A percentile compares a stretch with the other conserved stretches of the same genome.
Conservation (phyloP, 768 basidiomycete species). For the Pisolithus albus region DNA sequence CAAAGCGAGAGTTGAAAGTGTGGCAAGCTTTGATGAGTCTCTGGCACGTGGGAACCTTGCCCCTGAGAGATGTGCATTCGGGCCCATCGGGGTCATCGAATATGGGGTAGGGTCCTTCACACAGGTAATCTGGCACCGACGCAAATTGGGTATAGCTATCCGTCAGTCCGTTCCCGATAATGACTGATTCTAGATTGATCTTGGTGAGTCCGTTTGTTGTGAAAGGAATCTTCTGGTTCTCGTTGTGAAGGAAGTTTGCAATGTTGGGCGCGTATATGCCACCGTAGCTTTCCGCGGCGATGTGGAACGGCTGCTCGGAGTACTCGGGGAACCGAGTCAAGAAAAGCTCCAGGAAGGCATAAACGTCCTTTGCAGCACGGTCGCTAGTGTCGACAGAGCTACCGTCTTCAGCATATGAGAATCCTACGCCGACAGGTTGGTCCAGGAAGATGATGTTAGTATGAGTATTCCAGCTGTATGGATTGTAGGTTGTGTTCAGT, state of each 20-base stretch:
- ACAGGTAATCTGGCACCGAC: constrained; percentile 75
- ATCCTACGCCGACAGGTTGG: constrained; percentile 86
- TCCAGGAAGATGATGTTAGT: constrained; percentile 57
- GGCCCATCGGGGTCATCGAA: constrained; percentile 65
- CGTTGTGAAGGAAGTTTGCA: constrained; percentile 71
- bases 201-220: constrained; percentile 39
- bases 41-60: constrained; percentile 70
- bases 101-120: constrained; percentile 76
- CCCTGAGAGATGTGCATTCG: constrained; percentile 54
- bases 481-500: constrained; percentile 63
- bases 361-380: constrained; percentile 85
- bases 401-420: constrained; percentile 74
- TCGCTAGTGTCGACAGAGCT: constrained; percentile 74
- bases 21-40: constrained; percentile 69
- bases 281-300: constrained; percentile 75
- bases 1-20: constrained; percentile 47
- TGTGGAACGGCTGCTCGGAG: constrained; percentile 60
- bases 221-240: constrained; percentile 56
- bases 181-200: constrained; percentile 77
- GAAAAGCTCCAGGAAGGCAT: constrained; percentile 79
- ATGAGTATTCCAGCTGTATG: constrained; percentile 77
- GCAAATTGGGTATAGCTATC: constrained; percentile 79
- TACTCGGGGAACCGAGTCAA: constrained; percentile 71
- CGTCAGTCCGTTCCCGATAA: constrained; percentile 85
- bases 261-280: constrained; percentile 84